Evolutionary conservation across 2,329 filamentous ascomycete species (phyloP).

Genomic region (Drechslerella stenobrocha): DNA sequence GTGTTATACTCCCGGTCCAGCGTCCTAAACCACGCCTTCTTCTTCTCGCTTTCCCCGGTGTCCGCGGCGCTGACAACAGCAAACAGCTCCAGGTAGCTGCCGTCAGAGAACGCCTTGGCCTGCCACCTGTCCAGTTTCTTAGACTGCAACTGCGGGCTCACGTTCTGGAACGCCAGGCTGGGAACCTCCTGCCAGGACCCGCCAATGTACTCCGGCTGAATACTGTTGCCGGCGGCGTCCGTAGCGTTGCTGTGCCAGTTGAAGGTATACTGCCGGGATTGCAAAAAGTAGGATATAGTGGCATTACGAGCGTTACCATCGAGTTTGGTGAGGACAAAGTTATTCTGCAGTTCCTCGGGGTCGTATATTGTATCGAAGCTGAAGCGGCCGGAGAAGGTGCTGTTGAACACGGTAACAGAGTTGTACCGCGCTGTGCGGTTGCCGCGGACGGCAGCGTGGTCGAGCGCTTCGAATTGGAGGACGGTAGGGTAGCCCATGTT

Average conservation of each 20-base stretch:
- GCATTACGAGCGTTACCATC: slow-evolving; percentile 29
- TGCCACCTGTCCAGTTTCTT: slow-evolving; percentile 39
- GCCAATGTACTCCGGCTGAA: slow-evolving; percentile 21
- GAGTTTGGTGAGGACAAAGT: slow-evolving; percentile 16
- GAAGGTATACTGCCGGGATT: slow-evolving; percentile 33
- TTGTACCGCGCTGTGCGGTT: slow-evolving; percentile 25
- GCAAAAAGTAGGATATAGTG: slow-evolving; percentile 28
- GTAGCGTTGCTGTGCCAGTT: slow-evolving; percentile 38
- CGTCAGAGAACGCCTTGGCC: slow-evolving; percentile 27
- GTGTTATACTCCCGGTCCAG: slow-evolving; percentile 34
- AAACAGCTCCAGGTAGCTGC: slow-evolving; percentile 29
- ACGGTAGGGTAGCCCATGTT: slow-evolving; percentile 33
- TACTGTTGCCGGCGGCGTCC: not conserved
- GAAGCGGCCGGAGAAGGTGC: slow-evolving; percentile 13
- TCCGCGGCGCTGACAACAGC: slow-evolving; percentile 1
- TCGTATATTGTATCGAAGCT: slow-evolving; percentile 30
- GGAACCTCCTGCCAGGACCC: slow-evolving; percentile 40
- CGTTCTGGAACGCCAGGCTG: slow-evolving; percentile 23
- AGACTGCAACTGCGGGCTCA: slow-evolving; percentile 14
- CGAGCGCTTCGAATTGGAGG: slow-evolving; percentile 35
- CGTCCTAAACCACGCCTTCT: slow-evolving; percentile 31
- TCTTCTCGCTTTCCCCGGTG: slow-evolving; percentile 12
- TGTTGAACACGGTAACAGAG: slow-evolving; percentile 24
- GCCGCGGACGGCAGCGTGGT: slow-evolving; percentile 30
- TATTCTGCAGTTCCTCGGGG: slow-evolving; percentile 27